These are phyloP conservation scores for Stemphylium beticola DNA, from an alignment of 2,329 filamentous ascomycete species.

Conservation along the genomic window DNA sequence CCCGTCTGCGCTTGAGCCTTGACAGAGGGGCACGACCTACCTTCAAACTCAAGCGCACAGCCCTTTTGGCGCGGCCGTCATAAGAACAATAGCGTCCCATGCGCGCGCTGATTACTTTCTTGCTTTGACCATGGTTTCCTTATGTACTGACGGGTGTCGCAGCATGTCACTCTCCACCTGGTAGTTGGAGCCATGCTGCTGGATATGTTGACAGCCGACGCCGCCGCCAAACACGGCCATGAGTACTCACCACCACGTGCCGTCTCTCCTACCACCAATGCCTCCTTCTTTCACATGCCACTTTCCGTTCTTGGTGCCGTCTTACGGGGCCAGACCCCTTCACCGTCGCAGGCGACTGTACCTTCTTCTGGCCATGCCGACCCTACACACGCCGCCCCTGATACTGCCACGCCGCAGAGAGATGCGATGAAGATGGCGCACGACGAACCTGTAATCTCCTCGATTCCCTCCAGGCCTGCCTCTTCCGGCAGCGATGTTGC, in stretches of 20 bases:
- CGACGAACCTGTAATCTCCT: constrained; percentile 22
- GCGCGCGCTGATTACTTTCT: neutral
- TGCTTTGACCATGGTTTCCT: constrained; percentile 10
- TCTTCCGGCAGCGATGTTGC: constrained; percentile 47
- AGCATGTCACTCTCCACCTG: constrained; percentile 26
- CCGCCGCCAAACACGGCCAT: constrained; percentile 43
- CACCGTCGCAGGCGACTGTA: constrained; percentile 17
- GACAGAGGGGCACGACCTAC: constrained; percentile 21
- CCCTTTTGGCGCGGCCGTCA: constrained; percentile 15
- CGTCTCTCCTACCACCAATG: constrained; percentile 27
- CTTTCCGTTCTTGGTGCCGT: constrained; percentile 43
- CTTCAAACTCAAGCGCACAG: constrained; percentile 33
- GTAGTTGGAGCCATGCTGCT: constrained; percentile 41
- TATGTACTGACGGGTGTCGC: constrained; percentile 19
- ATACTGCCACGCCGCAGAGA: constrained; percentile 1
- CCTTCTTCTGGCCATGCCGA: constrained; percentile 4
- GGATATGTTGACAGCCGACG: constrained; percentile 48
- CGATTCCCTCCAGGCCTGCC: constrained; percentile 42
- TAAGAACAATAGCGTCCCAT: constrained; percentile 25
- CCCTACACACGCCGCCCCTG: neutral
- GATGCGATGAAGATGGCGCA: constrained; percentile 14
- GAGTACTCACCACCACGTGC: constrained; percentile 34
- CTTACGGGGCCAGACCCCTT: constrained; percentile 32
- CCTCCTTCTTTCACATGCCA: constrained; percentile 42
- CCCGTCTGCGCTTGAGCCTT: constrained; percentile 16